Percentiles rank a stretch among this genome's conserved stretches.
phyloP scores from a whole-genome alignment of 1,284 basidiomycete species.

The Marasmius fiardii region DNA sequence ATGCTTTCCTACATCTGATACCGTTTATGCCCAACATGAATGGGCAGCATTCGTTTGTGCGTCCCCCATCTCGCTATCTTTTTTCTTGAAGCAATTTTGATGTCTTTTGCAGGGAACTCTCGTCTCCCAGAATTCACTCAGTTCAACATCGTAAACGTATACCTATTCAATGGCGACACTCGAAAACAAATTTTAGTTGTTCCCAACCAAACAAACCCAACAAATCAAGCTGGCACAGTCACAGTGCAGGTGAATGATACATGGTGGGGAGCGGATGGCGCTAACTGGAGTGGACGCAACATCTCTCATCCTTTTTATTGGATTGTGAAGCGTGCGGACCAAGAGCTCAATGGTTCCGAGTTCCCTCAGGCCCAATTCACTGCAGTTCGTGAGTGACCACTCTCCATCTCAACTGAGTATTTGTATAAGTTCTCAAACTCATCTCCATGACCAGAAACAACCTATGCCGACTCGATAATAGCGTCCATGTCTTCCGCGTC shows the following conservation, averaged over 20 bases:
- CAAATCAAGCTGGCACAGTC: constrained; percentile 49
- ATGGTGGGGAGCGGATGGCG: constrained; percentile 64
- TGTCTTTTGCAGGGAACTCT: constrained; percentile 40
- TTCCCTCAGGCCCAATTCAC: constrained; percentile 66
- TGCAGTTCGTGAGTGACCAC: constrained; percentile 64
- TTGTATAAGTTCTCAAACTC: constrained; percentile 4
- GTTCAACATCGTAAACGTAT: constrained; percentile 50
- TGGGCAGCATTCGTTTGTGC: constrained; percentile 74
- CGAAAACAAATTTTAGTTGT: constrained; percentile 42
- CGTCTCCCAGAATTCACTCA: constrained; percentile 43
- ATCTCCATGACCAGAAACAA: constrained; percentile 53
- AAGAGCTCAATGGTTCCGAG: constrained; percentile 49
- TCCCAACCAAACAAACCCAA: constrained; percentile 42
- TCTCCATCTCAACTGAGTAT: background rate
- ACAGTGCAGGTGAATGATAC: constrained; percentile 62
- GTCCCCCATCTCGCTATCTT: constrained; percentile 27
- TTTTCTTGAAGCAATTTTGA: constrained; percentile 1
- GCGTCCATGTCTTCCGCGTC: constrained; percentile 42
- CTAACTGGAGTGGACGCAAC: constrained; percentile 48
- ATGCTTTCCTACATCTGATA: constrained; percentile 60
- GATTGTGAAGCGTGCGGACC: constrained; percentile 51
- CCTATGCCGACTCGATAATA: constrained; percentile 59
- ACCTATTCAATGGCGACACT: constrained; percentile 55
- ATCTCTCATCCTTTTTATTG: constrained; percentile 69
- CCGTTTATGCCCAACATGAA: constrained; percentile 59